These are phyloP conservation scores for Neurospora discreta DNA, from an alignment of 495 filamentous ascomycete species.

Conservation along the genomic window DNA sequence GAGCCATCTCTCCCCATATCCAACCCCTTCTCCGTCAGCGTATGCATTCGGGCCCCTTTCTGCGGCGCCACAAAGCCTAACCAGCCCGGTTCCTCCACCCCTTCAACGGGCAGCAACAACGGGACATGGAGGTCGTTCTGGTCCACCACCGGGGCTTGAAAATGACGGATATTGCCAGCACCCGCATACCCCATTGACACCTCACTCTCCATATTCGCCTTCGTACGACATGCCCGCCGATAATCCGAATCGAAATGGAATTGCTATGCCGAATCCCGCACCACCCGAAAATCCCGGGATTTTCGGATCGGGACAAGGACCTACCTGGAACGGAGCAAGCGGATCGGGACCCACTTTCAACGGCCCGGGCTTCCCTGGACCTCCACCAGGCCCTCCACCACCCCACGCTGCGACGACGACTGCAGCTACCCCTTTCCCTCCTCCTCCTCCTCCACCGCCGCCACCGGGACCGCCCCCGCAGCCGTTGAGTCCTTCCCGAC, in stretches of 20 bases:
- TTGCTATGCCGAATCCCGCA: background rate
- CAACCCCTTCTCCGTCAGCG: background rate
- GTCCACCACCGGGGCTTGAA: too few species aligned
- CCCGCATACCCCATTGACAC: background rate
- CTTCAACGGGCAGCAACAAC: background rate
- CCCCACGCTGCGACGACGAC: background rate
- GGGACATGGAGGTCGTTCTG: background rate
- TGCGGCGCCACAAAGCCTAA: background rate
- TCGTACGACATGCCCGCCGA: background rate
- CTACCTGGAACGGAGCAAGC: background rate
- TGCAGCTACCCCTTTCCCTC: background rate
- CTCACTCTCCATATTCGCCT: background rate
- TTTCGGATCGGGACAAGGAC: background rate
- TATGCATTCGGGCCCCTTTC: background rate
- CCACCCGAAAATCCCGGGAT: background rate
- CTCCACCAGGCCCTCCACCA: background rate
- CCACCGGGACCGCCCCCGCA: background rate
- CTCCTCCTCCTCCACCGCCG: background rate
- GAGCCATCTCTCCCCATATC: background rate
- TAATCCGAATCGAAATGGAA: background rate
- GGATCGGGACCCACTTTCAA: background rate
- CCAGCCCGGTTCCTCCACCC: background rate
- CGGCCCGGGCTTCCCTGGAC: background rate
- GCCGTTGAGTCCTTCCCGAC: background rate
- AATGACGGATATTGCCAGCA: background rate